Base-by-base conservation (phyloP, 2,329 filamentous ascomycete genomes). In the Talaromyces sp. region DNA sequence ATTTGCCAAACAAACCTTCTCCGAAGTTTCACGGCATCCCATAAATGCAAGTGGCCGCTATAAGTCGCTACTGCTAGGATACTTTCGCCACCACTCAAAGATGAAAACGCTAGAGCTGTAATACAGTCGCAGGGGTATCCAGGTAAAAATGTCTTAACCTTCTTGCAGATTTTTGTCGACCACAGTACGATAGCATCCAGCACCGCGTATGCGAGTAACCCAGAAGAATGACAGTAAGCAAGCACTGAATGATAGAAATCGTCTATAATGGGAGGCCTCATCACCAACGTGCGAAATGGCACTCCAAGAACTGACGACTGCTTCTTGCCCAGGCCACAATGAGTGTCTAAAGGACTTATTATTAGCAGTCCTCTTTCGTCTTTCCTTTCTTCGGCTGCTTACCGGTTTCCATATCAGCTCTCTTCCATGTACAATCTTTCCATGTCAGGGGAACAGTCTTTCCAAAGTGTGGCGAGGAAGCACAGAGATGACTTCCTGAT, bases 201-300 rank as follows among this genome's bases (percentile, higher is more conserved):
- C 14, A 98, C 83, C 0, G 92, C 94, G 19, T 98, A 91, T 19
- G 92, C 94, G 16, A 99, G 84, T 14, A 89, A 91, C 62, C 90
- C 86, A 60, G 87, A 85, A 8, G 86, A 90, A 47, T 84, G 77
- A 0, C 90, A 96, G 76, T 97, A 98, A 10, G 95, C 92, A 62
- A 99, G 83, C 2, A 93, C 84, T 0, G 93, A 95, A 78, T 93
- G 97, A 75, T 99, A 99, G 75, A 93, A 99, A 76, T 99, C 94
- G 64, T 92, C 88, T n/a, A 98, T 82, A 60, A 88, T 87, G 2
- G 93, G 93, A 9, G 94, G 94, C 78, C 97, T 31, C 92, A 5
- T 99, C 83, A 7, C n/a, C 22, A 62, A n/a, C 7, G 97, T 90
- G 79, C 90, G 91, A 79, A 96, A 96, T 5, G 93, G 91, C 2